Evolutionary conservation across 768 basidiomycete species (phyloP).

Genomic region (Trametes coccinea): DNA sequence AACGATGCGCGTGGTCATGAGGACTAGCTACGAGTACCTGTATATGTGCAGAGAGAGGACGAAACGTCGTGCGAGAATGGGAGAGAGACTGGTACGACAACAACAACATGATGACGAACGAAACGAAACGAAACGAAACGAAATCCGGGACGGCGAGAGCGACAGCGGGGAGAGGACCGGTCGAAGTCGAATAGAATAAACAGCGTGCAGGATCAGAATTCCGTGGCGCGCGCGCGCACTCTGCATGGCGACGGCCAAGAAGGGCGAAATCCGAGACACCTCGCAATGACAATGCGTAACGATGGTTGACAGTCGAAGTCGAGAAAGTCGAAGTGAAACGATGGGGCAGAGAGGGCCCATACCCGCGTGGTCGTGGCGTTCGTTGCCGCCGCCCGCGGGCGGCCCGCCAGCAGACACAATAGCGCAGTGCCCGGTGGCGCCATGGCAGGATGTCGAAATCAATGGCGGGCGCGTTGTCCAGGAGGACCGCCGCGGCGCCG

Average conservation of each 20-base stretch:
- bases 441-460: too few relatives aligned
- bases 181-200: not conserved
- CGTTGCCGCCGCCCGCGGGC: too few relatives aligned
- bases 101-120: not conserved
- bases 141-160: not conserved
- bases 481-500: too few relatives aligned
- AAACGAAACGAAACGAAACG: not conserved
- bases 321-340: not conserved
- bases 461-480: too few relatives aligned
- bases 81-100: conserved; percentile 1
- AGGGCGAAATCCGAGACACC: not conserved
- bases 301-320: not conserved
- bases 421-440: too few relatives aligned
- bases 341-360: not conserved
- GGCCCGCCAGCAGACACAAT: too few relatives aligned
- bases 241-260: not conserved
- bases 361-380: not conserved
- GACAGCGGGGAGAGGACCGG: not conserved
- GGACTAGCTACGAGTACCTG: not conserved
- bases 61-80: not conserved
- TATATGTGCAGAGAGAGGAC: conserved; percentile 1
- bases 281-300: too few relatives aligned
- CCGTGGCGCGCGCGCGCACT: not conserved
- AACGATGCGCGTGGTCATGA: not conserved
- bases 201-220: not conserved